A percentile compares a stretch with the other conserved stretches of the same genome.
These are phyloP conservation scores for Penicillium occitanis DNA, from an alignment of 2,329 filamentous ascomycete species.

Conservation along the genomic window DNA sequence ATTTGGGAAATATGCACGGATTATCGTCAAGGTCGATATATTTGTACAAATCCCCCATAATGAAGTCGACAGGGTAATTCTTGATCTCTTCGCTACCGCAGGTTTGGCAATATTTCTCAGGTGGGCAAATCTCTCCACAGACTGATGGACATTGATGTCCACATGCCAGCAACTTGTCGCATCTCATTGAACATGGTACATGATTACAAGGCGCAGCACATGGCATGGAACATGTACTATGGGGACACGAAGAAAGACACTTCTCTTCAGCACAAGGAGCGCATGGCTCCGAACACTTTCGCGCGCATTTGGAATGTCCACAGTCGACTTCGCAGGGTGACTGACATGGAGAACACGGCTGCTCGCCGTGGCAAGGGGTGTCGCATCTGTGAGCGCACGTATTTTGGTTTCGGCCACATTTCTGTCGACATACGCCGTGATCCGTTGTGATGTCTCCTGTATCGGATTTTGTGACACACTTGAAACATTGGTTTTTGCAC, in stretches of 20 bases:
- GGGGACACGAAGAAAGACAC: slow-evolving; percentile 58
- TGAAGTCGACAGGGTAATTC: slow-evolving; percentile 55
- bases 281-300: slow-evolving; percentile 60
- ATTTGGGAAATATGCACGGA: slow-evolving; percentile 62
- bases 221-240: slow-evolving; percentile 53
- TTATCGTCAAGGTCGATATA: slow-evolving; percentile 60
- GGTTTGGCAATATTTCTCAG: slow-evolving; percentile 54
- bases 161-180: slow-evolving; percentile 54
- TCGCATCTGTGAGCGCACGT: slow-evolving; percentile 60
- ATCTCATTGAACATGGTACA: slow-evolving; percentile 64
- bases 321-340: slow-evolving; percentile 57
- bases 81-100: slow-evolving; percentile 51
- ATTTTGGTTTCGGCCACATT: slow-evolving; percentile 53
- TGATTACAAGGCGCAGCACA: slow-evolving; percentile 68
- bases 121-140: slow-evolving; percentile 64
- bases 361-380: slow-evolving; percentile 52
- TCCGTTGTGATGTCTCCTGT: slow-evolving; percentile 32
- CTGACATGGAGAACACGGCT: slow-evolving; percentile 32
- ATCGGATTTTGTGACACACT: slow-evolving; percentile 47
- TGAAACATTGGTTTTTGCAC: slow-evolving; percentile 53
- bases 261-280: slow-evolving; percentile 57
- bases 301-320: slow-evolving; percentile 57
- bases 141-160: slow-evolving; percentile 65
- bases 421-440: slow-evolving; percentile 46
- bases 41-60: slow-evolving; percentile 55